Percentiles rank a stretch among this genome's conserved stretches.
These are phyloP conservation scores for Trypanosoma platydactyli DNA, from an alignment of 208 protist species.

Conservation along the genomic window DNA sequence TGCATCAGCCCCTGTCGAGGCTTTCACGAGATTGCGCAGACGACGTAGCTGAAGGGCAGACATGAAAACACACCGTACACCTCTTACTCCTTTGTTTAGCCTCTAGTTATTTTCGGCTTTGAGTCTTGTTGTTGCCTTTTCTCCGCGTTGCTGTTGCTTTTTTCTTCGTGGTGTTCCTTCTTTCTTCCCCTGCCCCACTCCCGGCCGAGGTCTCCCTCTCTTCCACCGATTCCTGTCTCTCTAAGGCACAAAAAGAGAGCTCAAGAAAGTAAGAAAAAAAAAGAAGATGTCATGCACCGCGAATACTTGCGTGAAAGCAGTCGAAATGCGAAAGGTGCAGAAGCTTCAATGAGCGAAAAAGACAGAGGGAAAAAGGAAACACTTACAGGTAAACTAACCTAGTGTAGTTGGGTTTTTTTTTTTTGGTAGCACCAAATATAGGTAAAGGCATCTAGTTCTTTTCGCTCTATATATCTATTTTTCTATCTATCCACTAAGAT, in stretches of 20 bases:
- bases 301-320: background rate
- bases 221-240: too few species aligned
- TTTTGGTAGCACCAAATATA: too few species aligned
- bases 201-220: too few species aligned
- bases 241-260: background rate
- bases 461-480: too few species aligned
- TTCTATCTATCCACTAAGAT: too few species aligned
- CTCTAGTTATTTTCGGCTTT: background rate
- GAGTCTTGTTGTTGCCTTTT: background rate
- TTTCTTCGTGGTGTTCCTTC: background rate
- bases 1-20: slow-evolving; percentile 67
- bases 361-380: too few species aligned
- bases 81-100: background rate
- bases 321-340: too few species aligned
- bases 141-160: background rate
- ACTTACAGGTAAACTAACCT: too few species aligned
- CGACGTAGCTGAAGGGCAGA: slow-evolving; percentile 79
- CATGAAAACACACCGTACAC: slow-evolving; percentile 37
- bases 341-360: too few species aligned
- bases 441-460: too few species aligned
- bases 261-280: slow-evolving; percentile 22
- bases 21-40: slow-evolving; percentile 70
- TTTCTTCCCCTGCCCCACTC: background rate
- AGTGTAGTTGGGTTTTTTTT: too few species aligned
- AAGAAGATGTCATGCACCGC: slow-evolving; percentile 7